Percentiles rank a stretch among this genome's conserved stretches.
These are phyloP conservation scores for Plasmodium sp. DNA, from an alignment of 169 alveolate genomes.

Conservation along the genomic window DNA sequence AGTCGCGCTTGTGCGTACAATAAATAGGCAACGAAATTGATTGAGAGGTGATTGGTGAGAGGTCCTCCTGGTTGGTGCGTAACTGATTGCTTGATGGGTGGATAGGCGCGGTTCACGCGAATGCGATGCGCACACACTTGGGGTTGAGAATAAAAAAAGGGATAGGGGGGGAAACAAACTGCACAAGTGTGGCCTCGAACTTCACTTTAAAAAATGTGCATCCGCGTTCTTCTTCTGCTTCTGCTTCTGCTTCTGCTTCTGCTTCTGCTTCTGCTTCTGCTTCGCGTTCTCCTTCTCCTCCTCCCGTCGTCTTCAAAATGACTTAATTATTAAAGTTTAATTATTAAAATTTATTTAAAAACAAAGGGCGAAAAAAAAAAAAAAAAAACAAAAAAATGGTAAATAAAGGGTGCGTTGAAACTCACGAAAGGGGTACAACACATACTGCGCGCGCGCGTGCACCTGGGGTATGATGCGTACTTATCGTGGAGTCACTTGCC, in stretches of 20 bases:
- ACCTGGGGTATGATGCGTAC: background rate
- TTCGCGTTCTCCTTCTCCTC: background rate
- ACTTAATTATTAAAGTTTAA: conserved; percentile 58
- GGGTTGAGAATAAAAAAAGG: background rate
- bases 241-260: too few relatives aligned
- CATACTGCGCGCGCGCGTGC: background rate
- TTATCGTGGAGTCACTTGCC: background rate
- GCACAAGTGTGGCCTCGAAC: conserved; percentile 23
- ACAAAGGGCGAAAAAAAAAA: conserved; percentile 2
- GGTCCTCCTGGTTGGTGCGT: background rate
- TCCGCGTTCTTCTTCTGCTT: too few relatives aligned
- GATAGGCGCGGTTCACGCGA: background rate
- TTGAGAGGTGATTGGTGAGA: background rate
- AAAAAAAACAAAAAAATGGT: conserved; percentile 9
- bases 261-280: background rate
- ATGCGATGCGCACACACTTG: background rate
- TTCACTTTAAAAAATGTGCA: conserved; percentile 10
- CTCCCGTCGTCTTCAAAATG: background rate
- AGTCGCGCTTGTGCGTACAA: background rate
- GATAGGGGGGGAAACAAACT: background rate
- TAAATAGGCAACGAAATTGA: background rate
- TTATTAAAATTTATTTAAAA: conserved; percentile 11
- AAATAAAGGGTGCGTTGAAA: background rate
- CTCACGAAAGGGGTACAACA: conserved; percentile 21
- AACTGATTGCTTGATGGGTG: background rate